Evolutionary conservation across 768 basidiomycete genomes (phyloP).

Genomic region (Glaciozyma antarctica): DNA sequence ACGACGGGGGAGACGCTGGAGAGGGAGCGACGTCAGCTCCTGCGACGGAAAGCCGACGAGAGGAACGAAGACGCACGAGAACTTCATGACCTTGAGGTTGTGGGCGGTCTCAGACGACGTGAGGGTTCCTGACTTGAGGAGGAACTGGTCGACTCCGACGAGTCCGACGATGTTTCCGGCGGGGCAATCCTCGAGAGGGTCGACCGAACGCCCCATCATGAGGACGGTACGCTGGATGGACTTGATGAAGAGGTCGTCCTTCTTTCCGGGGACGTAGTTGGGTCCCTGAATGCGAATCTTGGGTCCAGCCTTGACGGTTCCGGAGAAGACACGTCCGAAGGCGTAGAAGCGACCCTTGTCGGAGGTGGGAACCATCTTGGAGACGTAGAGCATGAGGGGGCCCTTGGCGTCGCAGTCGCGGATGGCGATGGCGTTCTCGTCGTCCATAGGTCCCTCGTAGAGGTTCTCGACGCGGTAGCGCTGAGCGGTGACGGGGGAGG

Average conservation of each 20-base stretch:
- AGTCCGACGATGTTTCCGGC: constrained; percentile 98
- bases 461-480: constrained; percentile 98
- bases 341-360: constrained; percentile 99
- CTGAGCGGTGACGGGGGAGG: constrained; percentile 93
- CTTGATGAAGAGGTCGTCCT: constrained; percentile 96
- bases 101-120: constrained; percentile 97
- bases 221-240: constrained; percentile 96
- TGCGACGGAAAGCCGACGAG: constrained; percentile 44
- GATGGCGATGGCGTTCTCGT: constrained; percentile 97
- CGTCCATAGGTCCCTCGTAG: constrained; percentile 99
- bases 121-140: constrained; percentile 97
- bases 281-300: constrained; percentile 99
- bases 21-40: constrained; percentile 82
- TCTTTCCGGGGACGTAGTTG: constrained; percentile 97
- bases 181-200: constrained; percentile 98
- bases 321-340: constrained; percentile 99
- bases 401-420: constrained; percentile 94
- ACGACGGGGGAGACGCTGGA: constrained; percentile 84
- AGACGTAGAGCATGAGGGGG: constrained; percentile 94
- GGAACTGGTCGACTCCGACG: constrained; percentile 99
- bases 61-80: constrained; percentile 48
- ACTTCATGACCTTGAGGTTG: constrained; percentile 99
- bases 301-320: constrained; percentile 90
- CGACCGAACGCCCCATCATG: constrained; percentile 99
- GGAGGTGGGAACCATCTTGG: constrained; percentile 99